Percentiles rank a stretch among this genome's conserved stretches.
Conservation (phyloP, 2,329 filamentous ascomycete species). For the Ampelomyces quisqualis region DNA sequence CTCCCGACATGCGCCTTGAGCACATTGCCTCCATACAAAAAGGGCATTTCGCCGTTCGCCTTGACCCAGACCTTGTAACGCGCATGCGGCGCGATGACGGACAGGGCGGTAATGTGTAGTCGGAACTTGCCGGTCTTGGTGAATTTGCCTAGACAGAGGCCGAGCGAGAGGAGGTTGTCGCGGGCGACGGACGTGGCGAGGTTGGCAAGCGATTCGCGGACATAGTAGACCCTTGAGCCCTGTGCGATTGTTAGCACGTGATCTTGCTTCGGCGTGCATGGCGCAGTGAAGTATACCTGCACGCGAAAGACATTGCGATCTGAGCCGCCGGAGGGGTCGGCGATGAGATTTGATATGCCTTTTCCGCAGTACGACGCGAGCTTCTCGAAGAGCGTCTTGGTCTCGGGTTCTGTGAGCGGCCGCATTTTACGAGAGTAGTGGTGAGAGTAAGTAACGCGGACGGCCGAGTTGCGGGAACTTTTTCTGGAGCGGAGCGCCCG, state of each 20-base stretch:
- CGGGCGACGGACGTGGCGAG: slow-evolving; percentile 82
- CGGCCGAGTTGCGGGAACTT: no score
- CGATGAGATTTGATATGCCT: slow-evolving; percentile 75
- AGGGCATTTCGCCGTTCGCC: slow-evolving; percentile 95
- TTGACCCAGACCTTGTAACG: slow-evolving; percentile 98
- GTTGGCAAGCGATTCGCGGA: slow-evolving; percentile 85
- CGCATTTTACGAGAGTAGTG: no score
- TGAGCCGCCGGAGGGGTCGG: slow-evolving; percentile 29
- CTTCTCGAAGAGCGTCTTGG: slow-evolving; percentile 82
- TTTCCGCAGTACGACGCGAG: slow-evolving; percentile 90
- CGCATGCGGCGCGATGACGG: slow-evolving; percentile 85
- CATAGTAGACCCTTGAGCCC: slow-evolving; percentile 85
- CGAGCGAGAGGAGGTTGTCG: slow-evolving; percentile 80
- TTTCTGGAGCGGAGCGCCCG: slow-evolving; percentile 16
- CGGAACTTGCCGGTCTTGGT: slow-evolving; percentile 96
- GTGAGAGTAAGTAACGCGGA: no score
- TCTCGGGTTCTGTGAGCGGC: slow-evolving; percentile 76
- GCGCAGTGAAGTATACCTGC: slow-evolving; percentile 43
- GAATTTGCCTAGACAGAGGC: slow-evolving; percentile 90
- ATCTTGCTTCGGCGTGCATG: neutral
- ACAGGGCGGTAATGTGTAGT: slow-evolving; percentile 87
- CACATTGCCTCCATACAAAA: slow-evolving; percentile 89
- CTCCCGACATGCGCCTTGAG: slow-evolving; percentile 79
- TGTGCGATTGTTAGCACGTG: slow-evolving; percentile 46
- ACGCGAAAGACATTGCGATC: slow-evolving; percentile 52